Percentiles rank a stretch among this genome's conserved stretches.
Conservation (phyloP, 2,329 filamentous ascomycete species). For the Ophiostoma quercus region DNA sequence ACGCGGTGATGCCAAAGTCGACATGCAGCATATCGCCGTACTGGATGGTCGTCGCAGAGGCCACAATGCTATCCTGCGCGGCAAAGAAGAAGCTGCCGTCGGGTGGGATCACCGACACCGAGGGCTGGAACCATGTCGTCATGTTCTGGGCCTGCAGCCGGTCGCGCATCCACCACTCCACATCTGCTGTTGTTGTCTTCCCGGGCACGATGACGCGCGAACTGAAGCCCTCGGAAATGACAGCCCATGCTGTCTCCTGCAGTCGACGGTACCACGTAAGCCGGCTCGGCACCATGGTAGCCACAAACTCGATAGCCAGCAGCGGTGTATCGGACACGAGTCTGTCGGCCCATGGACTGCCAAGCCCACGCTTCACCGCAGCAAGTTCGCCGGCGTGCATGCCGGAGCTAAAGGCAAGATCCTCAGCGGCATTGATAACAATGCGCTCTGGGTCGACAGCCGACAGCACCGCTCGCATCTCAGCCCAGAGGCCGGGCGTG, state of each 20-base stretch:
- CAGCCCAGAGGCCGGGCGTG: constrained; percentile 40
- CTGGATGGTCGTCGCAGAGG: constrained; percentile 33
- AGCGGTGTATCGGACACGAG: constrained; percentile 41
- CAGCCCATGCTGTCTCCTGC: constrained; percentile 52
- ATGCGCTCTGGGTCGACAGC: constrained; percentile 37
- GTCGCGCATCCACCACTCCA: constrained; percentile 50
- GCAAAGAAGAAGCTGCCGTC: background rate
- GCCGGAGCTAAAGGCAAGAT: constrained; percentile 44
- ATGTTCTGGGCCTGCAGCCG: constrained; percentile 46
- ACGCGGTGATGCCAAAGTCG: constrained; percentile 38
- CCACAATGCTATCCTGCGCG: constrained; percentile 17
- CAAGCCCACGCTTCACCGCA: constrained; percentile 36
- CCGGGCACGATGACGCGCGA: constrained; percentile 47
- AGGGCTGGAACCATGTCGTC: constrained; percentile 49
- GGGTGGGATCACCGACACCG: constrained; percentile 40
- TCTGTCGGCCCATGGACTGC: constrained; percentile 36
- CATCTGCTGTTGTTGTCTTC: constrained; percentile 41
- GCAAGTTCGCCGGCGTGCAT: constrained; percentile 45
- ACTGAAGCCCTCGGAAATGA: constrained; percentile 66
- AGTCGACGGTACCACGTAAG: constrained; percentile 42
- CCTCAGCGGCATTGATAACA: constrained; percentile 42
- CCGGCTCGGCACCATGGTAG: constrained; percentile 39
- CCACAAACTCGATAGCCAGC: constrained; percentile 44
- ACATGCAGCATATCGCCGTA: constrained; percentile 46
- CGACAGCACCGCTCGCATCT: constrained; percentile 38